Conservation (phyloP, 805 yeast species). For the Suhomyces prunicola region DNA sequence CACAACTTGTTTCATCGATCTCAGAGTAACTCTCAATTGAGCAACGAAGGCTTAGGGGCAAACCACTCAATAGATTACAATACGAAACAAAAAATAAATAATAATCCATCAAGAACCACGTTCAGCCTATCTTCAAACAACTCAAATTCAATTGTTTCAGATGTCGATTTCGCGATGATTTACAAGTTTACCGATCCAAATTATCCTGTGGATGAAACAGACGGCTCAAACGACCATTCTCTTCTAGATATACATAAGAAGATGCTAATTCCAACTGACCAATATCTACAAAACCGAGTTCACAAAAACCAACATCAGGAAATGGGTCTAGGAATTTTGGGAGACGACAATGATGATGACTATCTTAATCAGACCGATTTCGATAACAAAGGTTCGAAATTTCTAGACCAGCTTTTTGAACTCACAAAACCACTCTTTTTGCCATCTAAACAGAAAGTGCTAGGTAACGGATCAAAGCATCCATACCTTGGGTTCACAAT, state of each 20-base stretch:
- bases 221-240: slow-evolving; percentile 17
- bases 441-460: slow-evolving; percentile 22
- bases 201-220: slow-evolving; percentile 24
- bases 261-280: slow-evolving; percentile 34
- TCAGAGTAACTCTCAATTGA: slow-evolving; percentile 13
- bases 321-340: slow-evolving; percentile 20
- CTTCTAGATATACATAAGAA: slow-evolving; percentile 29
- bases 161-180: slow-evolving; percentile 26
- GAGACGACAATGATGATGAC: slow-evolving; percentile 9
- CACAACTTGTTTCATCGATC: slow-evolving; percentile 34
- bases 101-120: slow-evolving; percentile 16
- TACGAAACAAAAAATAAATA: slow-evolving; percentile 3
- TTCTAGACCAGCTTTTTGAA: slow-evolving; percentile 17
- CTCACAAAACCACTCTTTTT: slow-evolving; percentile 22
- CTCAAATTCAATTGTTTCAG: slow-evolving; percentile 32
- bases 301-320: slow-evolving; percentile 15
- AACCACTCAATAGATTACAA: slow-evolving; percentile 13
- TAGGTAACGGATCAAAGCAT: slow-evolving; percentile 20
- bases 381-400: slow-evolving; percentile 15
- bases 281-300: slow-evolving; percentile 22
- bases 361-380: slow-evolving; percentile 13
- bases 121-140: slow-evolving; percentile 33
- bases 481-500: slow-evolving; percentile 23
- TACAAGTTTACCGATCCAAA: slow-evolving; percentile 35
- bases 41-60: slow-evolving; percentile 6